Percentiles rank a stretch among this genome's conserved stretches.
These are phyloP conservation scores for Alternaria incomplexa DNA, from an alignment of 2,329 filamentous ascomycete species.

Conservation along the genomic window DNA sequence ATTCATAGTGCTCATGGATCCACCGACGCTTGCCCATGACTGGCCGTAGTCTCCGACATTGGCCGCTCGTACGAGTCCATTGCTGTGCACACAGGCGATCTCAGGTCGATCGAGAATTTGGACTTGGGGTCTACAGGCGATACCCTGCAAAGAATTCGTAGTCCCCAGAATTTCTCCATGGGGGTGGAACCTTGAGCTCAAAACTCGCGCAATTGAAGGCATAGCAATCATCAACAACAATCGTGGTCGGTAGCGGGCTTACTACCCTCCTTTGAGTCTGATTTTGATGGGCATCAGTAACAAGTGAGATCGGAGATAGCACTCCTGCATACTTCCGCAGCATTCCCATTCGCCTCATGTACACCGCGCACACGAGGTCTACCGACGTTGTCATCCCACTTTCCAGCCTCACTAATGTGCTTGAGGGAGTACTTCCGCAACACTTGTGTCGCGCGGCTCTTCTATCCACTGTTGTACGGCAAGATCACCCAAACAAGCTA, in stretches of 20 bases:
- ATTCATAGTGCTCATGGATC: neutral
- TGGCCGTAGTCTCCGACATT: neutral
- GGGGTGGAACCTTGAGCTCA: neutral
- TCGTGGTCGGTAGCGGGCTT: neutral
- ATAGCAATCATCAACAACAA: no score
- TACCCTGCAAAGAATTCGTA: neutral
- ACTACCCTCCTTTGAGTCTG: neutral
- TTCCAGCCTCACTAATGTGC: neutral
- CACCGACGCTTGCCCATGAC: neutral
- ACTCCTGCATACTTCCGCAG: neutral
- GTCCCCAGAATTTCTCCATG: neutral
- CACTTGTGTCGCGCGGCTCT: neutral
- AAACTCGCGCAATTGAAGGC: neutral
- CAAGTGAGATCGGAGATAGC: neutral
- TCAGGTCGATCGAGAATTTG: neutral
- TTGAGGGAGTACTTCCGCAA: conserved; percentile 3
- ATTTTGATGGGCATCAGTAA: neutral
- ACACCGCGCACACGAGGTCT: neutral
- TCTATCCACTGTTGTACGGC: neutral
- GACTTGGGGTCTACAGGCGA: neutral
- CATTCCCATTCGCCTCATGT: neutral
- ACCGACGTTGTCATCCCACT: neutral
- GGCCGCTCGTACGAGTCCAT: neutral
- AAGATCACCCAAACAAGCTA: neutral
- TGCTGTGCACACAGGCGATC: neutral